Conservation (phyloP, 2,329 filamentous ascomycete genomes). For the Penicillium sp. region DNA sequence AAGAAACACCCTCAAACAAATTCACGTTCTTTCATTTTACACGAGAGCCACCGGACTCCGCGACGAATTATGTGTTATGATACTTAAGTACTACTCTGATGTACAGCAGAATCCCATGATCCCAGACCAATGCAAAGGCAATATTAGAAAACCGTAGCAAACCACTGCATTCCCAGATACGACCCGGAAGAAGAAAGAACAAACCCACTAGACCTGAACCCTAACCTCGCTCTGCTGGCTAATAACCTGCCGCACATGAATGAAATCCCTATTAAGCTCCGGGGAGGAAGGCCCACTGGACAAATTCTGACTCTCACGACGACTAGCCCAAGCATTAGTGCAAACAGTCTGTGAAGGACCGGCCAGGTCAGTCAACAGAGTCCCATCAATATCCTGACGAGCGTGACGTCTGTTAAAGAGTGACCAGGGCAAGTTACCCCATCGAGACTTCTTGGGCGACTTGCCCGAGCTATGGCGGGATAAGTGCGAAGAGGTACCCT, state of each 20-base stretch:
- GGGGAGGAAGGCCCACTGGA: conserved; percentile 6
- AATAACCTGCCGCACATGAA: conserved; percentile 36
- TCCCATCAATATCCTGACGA: conserved; percentile 4
- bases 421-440: conserved; percentile 12
- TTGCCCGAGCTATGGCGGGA: background rate
- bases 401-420: conserved; percentile 13
- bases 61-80: background rate
- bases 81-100: background rate
- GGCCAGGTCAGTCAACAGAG: conserved; percentile 18
- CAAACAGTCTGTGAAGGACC: conserved; percentile 24
- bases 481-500: conserved; percentile 4
- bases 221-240: conserved; percentile 32
- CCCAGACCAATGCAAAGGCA: background rate
- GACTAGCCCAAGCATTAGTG: conserved; percentile 35
- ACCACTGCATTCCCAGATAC: background rate
- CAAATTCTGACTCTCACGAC: conserved; percentile 26
- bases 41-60: background rate
- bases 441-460: conserved; percentile 3
- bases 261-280: conserved; percentile 18
- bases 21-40: background rate
- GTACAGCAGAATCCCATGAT: background rate
- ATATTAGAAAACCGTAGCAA: too few species aligned
- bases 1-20: background rate
- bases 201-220: conserved; percentile 7
- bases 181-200: background rate